Evolutionary conservation across 148 eudicot genomes (phyloP).

Genomic region (Vaccinium corymbosum): DNA sequence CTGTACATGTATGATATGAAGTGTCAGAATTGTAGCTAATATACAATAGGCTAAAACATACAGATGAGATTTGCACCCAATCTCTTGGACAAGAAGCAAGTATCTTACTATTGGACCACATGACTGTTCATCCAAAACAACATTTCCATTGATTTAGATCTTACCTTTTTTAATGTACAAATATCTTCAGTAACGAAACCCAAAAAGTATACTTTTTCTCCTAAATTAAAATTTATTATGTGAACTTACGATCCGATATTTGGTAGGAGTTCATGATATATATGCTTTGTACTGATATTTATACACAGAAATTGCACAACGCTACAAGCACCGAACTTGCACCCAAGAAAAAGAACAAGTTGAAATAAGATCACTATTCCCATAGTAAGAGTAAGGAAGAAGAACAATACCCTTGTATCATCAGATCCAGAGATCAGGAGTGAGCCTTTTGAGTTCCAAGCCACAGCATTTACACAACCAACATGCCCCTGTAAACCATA

Average conservation of each 20-base stretch:
- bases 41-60: not conserved
- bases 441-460: constrained; percentile 94
- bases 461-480: constrained; percentile 88
- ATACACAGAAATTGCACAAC: not conserved
- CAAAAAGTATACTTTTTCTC: not conserved
- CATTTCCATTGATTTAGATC: not conserved
- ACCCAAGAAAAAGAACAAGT: not conserved
- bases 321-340: not conserved
- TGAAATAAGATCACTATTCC: not conserved
- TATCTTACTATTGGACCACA: not conserved
- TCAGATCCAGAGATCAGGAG: constrained; percentile 95
- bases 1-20: not conserved
- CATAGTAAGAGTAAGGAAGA: constrained; percentile 15
- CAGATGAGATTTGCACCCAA: not conserved
- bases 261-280: not conserved
- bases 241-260: not conserved
- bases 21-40: not conserved
- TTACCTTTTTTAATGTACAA: not conserved
- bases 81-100: not conserved
- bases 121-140: not conserved
- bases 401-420: constrained; percentile 66
- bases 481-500: constrained; percentile 62
- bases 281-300: not conserved
- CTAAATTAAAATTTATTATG: not conserved
- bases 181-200: not conserved